phyloP scores from a whole-genome alignment of 2,329 filamentous ascomycete genomes.

The Colletotrichum sp. region DNA sequence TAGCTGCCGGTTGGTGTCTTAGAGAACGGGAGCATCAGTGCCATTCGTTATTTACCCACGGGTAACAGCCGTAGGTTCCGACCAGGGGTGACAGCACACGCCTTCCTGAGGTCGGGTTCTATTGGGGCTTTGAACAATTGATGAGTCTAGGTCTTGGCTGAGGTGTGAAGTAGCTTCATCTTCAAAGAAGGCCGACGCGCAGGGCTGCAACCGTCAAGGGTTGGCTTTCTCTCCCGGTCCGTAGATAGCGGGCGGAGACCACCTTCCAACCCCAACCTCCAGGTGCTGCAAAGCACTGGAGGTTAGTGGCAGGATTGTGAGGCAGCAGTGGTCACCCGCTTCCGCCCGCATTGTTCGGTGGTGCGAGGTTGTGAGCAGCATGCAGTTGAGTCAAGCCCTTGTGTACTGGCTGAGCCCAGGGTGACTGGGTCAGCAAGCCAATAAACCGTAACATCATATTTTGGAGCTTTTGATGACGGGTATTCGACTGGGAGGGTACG shows the following conservation, averaged over 20 bases:
- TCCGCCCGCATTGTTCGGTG: background rate
- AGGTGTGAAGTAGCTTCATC: background rate
- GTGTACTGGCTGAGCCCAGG: background rate
- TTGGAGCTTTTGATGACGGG: background rate
- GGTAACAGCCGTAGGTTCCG: background rate
- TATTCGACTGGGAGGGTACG: background rate
- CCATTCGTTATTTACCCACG: background rate
- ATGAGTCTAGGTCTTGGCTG: background rate
- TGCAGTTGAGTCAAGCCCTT: background rate
- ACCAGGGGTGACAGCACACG: background rate
- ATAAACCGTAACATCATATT: background rate
- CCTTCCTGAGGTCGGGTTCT: background rate
- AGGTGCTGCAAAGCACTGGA: background rate
- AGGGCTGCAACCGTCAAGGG: background rate
- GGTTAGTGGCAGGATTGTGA: background rate
- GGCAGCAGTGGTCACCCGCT: background rate
- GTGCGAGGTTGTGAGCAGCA: background rate
- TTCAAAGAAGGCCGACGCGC: background rate
- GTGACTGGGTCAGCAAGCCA: background rate
- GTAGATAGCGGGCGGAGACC: background rate
- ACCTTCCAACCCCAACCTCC: background rate
- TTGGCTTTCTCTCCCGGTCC: background rate
- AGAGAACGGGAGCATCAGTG: background rate
- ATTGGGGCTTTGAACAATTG: background rate
- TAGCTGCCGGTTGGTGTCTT: background rate